These are phyloP conservation scores for Pseudognaphalium luteoalbum DNA, from an alignment of 129 eudicot species.

Conservation along the genomic window DNA sequence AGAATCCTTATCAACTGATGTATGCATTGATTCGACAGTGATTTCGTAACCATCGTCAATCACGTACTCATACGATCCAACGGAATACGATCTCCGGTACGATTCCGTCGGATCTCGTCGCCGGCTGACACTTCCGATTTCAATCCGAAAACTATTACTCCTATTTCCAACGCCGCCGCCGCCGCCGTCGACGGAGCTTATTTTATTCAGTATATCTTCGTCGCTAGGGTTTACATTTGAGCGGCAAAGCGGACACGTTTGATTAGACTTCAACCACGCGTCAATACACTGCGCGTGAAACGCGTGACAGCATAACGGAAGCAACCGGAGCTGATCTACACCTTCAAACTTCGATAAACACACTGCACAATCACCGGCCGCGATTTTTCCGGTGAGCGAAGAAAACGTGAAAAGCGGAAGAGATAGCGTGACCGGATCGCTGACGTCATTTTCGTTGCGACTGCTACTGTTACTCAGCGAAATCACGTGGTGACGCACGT, in stretches of 20 bases:
- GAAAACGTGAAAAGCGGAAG: conserved; percentile 72
- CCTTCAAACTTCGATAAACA: conserved; percentile 67
- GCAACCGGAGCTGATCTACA: conserved; percentile 62
- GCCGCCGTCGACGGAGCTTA: conserved; percentile 21
- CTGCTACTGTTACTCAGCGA: not conserved
- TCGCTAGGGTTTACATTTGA: conserved; percentile 59
- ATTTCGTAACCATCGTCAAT: conserved; percentile 72
- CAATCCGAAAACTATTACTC: conserved; percentile 56
- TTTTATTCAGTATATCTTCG: conserved; percentile 46
- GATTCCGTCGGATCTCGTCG: conserved; percentile 32
- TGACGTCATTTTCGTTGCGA: conserved; percentile 20
- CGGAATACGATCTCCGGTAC: conserved; percentile 53
- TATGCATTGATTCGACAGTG: conserved; percentile 46
- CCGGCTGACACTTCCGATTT: conserved; percentile 71
- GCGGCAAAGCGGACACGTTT: conserved; percentile 83
- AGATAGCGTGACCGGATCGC: conserved; percentile 10
- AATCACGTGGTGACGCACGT: conserved; percentile 30
- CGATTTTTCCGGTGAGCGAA: conserved; percentile 59
- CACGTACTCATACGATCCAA: conserved; percentile 81
- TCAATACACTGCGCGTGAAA: conserved; percentile 77
- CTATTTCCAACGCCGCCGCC: conserved; percentile 27
- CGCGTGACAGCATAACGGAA: conserved; percentile 87
- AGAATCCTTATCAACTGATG: conserved; percentile 45
- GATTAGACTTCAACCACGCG: conserved; percentile 65
- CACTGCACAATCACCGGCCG: conserved; percentile 71